These are phyloP conservation scores for Candida multigemmis DNA, from an alignment of 805 yeast species.

Conservation along the genomic window DNA sequence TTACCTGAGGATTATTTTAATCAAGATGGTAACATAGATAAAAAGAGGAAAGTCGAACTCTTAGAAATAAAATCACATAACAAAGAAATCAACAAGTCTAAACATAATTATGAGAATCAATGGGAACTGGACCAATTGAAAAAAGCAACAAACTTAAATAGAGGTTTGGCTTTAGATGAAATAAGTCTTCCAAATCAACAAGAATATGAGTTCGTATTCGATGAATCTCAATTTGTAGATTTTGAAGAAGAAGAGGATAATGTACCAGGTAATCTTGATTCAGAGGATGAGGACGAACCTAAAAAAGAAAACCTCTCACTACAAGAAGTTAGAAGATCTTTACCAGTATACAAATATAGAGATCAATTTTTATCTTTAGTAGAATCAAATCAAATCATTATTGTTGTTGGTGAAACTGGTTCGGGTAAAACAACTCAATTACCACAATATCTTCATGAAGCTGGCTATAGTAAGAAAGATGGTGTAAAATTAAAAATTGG, in stretches of 20 bases:
- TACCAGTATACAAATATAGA: constrained; percentile 69
- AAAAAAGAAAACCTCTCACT: constrained; percentile 10
- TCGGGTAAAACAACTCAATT: constrained; percentile 93
- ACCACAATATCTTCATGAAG: constrained; percentile 81
- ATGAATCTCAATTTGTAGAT: constrained; percentile 40
- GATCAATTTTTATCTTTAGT: constrained; percentile 53
- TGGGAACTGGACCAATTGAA: constrained; percentile 51
- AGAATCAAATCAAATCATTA: constrained; percentile 52
- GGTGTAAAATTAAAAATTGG: constrained; percentile 42
- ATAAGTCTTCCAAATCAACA: constrained; percentile 33
- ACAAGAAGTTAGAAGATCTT: constrained; percentile 47
- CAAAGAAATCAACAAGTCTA: constrained; percentile 4
- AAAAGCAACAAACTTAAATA: constrained; percentile 20
- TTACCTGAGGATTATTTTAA: constrained; percentile 53
- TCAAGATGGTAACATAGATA: constrained; percentile 43
- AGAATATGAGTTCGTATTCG: constrained; percentile 70
- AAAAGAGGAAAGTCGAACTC: constrained; percentile 42
- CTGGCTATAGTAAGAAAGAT: constrained; percentile 52
- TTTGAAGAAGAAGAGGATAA: constrained; percentile 10
- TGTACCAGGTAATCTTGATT: constrained; percentile 6
- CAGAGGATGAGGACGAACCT: constrained; percentile 2
- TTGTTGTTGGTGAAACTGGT: constrained; percentile 83
- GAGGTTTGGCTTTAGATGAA: constrained; percentile 26
- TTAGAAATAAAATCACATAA: constrained; percentile 13
- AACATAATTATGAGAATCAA: constrained; percentile 16